Conservation (phyloP, 2,329 filamentous ascomycete species). For the Emergomyces africanus region DNA sequence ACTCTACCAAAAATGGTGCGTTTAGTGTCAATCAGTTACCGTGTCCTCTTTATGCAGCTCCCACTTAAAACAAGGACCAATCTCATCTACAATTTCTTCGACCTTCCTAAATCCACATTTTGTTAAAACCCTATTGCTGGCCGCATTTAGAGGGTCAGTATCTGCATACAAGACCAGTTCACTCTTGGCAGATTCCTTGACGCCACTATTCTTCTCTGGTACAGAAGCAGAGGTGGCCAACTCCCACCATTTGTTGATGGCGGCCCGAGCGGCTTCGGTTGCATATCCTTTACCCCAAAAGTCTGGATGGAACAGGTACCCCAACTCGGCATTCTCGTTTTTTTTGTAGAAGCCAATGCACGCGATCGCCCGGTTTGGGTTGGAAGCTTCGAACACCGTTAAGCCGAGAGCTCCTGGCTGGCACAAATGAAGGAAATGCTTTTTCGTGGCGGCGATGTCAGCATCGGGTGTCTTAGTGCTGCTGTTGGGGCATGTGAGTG, state of each 20-base stretch:
- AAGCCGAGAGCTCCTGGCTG: conserved; percentile 8
- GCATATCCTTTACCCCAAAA: conserved; percentile 16
- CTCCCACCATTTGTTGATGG: conserved; percentile 16
- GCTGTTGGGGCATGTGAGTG: not conserved
- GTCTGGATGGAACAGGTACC: conserved; percentile 16
- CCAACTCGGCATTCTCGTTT: conserved; percentile 11
- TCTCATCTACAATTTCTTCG: not conserved
- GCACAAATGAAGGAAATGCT: not conserved
- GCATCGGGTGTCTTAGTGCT: conserved; percentile 3
- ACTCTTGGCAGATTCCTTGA: not conserved
- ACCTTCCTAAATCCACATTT: conserved; percentile 3
- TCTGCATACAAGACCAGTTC: not conserved
- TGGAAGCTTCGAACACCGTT: conserved; percentile 8
- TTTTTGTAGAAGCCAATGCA: conserved; percentile 12
- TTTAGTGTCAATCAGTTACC: not conserved
- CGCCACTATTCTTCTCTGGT: not conserved
- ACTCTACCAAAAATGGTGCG: not conserved
- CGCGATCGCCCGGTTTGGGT: conserved; percentile 11
- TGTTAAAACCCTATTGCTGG: not conserved
- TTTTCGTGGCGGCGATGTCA: conserved; percentile 2
- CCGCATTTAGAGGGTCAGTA: not conserved
- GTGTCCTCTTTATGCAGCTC: conserved; percentile 9
- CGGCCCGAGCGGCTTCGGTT: conserved; percentile 14
- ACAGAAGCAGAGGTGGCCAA: conserved; percentile 4
- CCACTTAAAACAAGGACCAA: not conserved